A percentile compares a stretch with the other conserved stretches of the same genome.
phyloP scores from a whole-genome alignment of 176 grass and related monocot species.

The Otatea glauca region DNA sequence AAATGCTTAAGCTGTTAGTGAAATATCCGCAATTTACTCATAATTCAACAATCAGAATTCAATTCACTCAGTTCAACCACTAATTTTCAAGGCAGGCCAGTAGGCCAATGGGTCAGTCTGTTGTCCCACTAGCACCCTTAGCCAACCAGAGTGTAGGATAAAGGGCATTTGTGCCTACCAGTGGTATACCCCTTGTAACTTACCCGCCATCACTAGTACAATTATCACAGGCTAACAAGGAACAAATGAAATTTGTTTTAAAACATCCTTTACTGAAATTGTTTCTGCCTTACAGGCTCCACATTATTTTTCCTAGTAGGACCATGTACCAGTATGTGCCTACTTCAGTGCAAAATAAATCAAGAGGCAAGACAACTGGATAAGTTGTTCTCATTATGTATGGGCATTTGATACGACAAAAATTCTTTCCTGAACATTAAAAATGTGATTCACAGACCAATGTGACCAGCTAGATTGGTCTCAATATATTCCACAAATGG shows the following conservation, averaged over 20 bases:
- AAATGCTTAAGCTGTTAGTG: background rate
- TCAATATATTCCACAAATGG: background rate
- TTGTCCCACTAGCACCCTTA: background rate
- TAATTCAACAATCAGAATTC: constrained; percentile 2
- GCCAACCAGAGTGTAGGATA: background rate
- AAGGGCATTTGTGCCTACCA: background rate
- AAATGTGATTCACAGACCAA: constrained; percentile 5
- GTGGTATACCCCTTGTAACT: constrained; percentile 6
- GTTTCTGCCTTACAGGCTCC: background rate
- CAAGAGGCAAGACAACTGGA: background rate
- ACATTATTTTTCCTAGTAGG: background rate
- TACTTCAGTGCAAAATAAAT: background rate
- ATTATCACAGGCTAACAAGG: background rate
- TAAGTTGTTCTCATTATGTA: background rate
- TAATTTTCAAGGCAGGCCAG: background rate
- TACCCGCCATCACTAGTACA: background rate
- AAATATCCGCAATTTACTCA: background rate
- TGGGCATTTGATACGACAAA: constrained; percentile 20
- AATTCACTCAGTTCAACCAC: background rate
- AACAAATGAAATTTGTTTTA: background rate
- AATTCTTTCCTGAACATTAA: background rate
- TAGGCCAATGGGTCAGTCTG: background rate
- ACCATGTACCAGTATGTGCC: background rate
- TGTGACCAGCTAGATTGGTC: constrained; percentile 17
- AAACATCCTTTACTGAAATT: background rate